Conservation (phyloP, 805 yeast species). For the Aciculoconidium aculeatum region DNA sequence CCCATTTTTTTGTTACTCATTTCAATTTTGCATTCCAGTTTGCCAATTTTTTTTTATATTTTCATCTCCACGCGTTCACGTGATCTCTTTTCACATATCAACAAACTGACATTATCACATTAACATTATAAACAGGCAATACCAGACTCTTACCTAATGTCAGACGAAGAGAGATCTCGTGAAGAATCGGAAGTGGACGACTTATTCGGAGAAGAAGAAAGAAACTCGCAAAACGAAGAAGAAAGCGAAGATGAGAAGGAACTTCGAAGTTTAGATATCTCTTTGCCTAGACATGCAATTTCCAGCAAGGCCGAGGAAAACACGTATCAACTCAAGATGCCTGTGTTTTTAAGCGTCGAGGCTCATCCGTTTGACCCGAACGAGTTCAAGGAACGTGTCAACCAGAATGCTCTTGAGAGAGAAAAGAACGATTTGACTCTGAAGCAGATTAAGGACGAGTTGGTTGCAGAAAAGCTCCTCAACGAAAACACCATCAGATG, state of each 20-base stretch:
- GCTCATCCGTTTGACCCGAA: conserved; percentile 82
- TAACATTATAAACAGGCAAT: no score
- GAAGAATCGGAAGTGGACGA: conserved; percentile 28
- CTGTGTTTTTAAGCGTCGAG: conserved; percentile 76
- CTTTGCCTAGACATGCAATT: conserved; percentile 47
- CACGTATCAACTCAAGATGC: conserved; percentile 56
- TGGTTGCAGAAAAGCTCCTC: conserved; percentile 54
- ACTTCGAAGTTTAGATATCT: conserved; percentile 30
- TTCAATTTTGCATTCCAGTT: no score
- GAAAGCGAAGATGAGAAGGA: conserved; percentile 29
- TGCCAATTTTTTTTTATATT: no score
- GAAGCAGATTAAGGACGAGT: conserved; percentile 41
- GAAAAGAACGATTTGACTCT: conserved; percentile 25
- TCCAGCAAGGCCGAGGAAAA: conserved; percentile 28
- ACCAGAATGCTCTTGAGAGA: conserved; percentile 30
- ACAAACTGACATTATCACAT: conserved; percentile 2
- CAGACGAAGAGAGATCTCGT: conserved; percentile 9
- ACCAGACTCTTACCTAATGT: no score
- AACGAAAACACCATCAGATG: conserved; percentile 89
- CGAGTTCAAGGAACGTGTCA: conserved; percentile 49
- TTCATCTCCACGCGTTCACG: no score
- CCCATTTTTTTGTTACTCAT: no score
- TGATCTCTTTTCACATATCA: no score
- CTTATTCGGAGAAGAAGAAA: conserved; percentile 30
- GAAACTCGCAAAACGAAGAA: conserved; percentile 12